Percentiles rank a stretch among this genome's conserved stretches.
Evolutionary conservation across 2,329 filamentous ascomycete species (phyloP).

Genomic region (Fusarium tanahbumbuense): DNA sequence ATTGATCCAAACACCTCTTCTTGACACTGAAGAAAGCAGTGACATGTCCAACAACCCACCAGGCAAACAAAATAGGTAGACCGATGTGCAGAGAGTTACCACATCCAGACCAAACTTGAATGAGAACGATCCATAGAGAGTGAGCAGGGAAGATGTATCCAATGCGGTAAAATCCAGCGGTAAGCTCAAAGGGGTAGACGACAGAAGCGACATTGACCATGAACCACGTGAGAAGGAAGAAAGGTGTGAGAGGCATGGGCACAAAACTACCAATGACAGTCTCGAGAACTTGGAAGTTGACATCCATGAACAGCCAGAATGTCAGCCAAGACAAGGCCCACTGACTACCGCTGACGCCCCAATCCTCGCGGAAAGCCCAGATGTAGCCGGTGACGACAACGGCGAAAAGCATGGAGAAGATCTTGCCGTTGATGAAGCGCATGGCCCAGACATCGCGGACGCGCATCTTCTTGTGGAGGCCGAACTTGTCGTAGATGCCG

Average conservation of each 20-base stretch:
- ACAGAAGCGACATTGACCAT: slow-evolving; percentile 54
- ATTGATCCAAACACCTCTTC: slow-evolving; percentile 39
- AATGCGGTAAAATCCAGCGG: slow-evolving; percentile 55
- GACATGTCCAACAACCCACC: slow-evolving; percentile 50
- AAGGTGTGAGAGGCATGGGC: slow-evolving; percentile 53
- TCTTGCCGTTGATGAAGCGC: slow-evolving; percentile 45
- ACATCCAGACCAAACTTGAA: slow-evolving; percentile 58
- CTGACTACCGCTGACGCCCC: slow-evolving; percentile 51
- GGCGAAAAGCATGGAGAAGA: slow-evolving; percentile 52
- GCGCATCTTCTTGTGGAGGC: slow-evolving; percentile 28
- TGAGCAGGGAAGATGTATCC: slow-evolving; percentile 54
- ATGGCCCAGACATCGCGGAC: slow-evolving; percentile 45
- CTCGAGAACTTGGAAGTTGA: slow-evolving; percentile 58
- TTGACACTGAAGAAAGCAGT: slow-evolving; percentile 40
- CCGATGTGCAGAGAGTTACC: slow-evolving; percentile 53
- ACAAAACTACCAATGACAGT: slow-evolving; percentile 43
- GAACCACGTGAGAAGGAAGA: slow-evolving; percentile 58
- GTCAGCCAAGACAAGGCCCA: slow-evolving; percentile 47
- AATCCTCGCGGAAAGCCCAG: slow-evolving; percentile 58
- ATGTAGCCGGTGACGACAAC: slow-evolving; percentile 55
- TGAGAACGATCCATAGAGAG: slow-evolving; percentile 50
- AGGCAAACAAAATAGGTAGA: slow-evolving; percentile 57
- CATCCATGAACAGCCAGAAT: slow-evolving; percentile 56
- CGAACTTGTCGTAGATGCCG: slow-evolving; percentile 38
- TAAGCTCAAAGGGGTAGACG: slow-evolving; percentile 53